Evolutionary conservation across 2,329 filamentous ascomycete species (phyloP).

Genomic region (Geosmithia putterillii): DNA sequence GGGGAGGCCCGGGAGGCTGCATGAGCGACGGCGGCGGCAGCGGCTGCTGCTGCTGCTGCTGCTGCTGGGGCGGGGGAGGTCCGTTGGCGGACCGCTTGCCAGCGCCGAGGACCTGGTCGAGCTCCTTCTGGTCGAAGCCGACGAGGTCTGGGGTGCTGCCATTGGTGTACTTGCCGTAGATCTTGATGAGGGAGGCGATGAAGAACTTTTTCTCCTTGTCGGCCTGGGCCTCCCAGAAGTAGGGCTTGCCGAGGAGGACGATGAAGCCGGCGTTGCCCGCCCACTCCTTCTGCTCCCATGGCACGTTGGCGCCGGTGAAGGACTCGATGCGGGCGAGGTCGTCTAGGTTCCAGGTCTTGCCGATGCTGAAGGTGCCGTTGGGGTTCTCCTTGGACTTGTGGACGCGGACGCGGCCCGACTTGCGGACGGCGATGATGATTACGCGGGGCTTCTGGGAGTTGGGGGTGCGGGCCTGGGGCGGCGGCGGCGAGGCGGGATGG

Average conservation of each 20-base stretch:
- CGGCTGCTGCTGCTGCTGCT: conserved; percentile 9
- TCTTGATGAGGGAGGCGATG: conserved; percentile 90
- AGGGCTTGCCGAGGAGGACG: conserved; percentile 83
- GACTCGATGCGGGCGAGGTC: conserved; percentile 77
- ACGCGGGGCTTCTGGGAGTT: conserved; percentile 77
- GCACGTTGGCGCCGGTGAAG: conserved; percentile 50
- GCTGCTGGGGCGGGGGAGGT: conserved; percentile 9
- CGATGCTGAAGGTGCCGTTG: conserved; percentile 91
- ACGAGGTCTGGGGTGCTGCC: conserved; percentile 67
- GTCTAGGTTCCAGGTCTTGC: conserved; percentile 96
- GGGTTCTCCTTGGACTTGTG: conserved; percentile 95
- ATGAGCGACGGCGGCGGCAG: conserved; percentile 9
- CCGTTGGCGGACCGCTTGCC: conserved; percentile 21
- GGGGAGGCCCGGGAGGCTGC: conserved; percentile 10
- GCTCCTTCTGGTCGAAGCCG: conserved; percentile 72
- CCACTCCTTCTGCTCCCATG: conserved; percentile 56
- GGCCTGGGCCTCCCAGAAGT: conserved; percentile 92
- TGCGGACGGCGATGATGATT: conserved; percentile 87
- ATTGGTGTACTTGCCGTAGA: conserved; percentile 91
- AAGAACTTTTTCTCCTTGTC: conserved; percentile 98
- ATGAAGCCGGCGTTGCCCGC: conserved; percentile 75
- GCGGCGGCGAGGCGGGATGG: conserved; percentile 73
- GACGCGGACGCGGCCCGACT: conserved; percentile 83
- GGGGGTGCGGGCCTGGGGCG: conserved; percentile 57
- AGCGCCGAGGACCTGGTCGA: conserved; percentile 60